Evolutionary conservation across 2,329 filamentous ascomycete genomes (phyloP).

Genomic region (Pseudogymnoascus sp.): DNA sequence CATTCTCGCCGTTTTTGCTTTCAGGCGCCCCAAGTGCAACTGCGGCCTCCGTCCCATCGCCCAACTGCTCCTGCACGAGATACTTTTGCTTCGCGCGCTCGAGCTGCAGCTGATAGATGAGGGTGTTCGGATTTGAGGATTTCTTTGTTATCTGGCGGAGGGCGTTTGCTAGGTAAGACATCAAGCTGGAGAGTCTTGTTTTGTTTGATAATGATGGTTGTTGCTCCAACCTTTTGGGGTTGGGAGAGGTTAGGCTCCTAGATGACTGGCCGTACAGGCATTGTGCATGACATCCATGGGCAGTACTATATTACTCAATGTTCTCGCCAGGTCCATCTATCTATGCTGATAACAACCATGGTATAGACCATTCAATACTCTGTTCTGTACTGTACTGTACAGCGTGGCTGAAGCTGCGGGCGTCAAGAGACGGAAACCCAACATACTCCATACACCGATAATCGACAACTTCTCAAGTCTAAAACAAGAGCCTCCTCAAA

Average conservation of each 20-base stretch:
- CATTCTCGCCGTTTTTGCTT: not conserved
- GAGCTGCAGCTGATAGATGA: constrained; percentile 17
- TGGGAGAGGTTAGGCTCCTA: not conserved
- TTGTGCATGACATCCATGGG: not conserved
- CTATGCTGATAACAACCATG: not conserved
- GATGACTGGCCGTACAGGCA: not conserved
- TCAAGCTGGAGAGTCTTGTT: constrained; percentile 7
- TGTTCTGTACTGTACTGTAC: not conserved
- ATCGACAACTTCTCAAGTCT: not conserved
- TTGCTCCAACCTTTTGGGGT: not conserved
- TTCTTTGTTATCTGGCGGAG: constrained; percentile 18
- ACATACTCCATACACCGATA: not conserved
- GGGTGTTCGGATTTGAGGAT: constrained; percentile 16
- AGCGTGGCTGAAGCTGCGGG: not conserved
- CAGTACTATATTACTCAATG: not conserved
- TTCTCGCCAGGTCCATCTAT: not conserved
- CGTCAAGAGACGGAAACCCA: not conserved
- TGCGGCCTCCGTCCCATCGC: constrained; percentile 10
- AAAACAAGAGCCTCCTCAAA: not conserved
- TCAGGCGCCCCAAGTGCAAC: constrained; percentile 13
- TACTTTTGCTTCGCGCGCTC: constrained; percentile 15
- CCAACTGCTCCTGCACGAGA: constrained; percentile 13
- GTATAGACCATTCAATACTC: not conserved
- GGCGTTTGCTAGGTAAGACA: constrained; percentile 14
- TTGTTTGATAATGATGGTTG: not conserved